Conservation (phyloP, 768 basidiomycete genomes). For the Sistotremastrum suecicum region DNA sequence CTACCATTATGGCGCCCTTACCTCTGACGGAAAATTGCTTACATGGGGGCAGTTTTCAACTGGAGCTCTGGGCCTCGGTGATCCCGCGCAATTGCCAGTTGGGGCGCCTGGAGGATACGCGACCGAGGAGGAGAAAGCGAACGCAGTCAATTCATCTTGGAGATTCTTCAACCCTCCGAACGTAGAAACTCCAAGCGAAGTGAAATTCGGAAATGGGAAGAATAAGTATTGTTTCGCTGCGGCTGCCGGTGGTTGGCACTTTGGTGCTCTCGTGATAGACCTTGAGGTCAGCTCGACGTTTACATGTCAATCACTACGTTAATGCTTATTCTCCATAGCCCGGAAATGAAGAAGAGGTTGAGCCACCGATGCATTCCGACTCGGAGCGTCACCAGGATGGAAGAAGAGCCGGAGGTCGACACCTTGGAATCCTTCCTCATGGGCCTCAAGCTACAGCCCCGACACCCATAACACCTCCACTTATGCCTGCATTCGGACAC, state of each 20-base stretch:
- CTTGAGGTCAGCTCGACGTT: slow-evolving; percentile 36
- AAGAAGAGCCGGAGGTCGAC: too few species aligned
- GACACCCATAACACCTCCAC: too few species aligned
- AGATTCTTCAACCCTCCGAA: slow-evolving; percentile 21
- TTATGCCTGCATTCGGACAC: too few species aligned
- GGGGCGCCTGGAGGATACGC: slow-evolving; percentile 50
- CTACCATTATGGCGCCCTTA: slow-evolving; percentile 84
- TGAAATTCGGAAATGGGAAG: slow-evolving; percentile 55
- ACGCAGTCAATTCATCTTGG: slow-evolving; percentile 14
- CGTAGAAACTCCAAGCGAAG: slow-evolving; percentile 50
- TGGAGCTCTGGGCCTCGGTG: slow-evolving; percentile 80
- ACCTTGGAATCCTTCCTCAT: too few species aligned
- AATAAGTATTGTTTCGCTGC: slow-evolving; percentile 67
- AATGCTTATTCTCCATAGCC: not conserved
- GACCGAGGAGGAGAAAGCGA: slow-evolving; percentile 20
- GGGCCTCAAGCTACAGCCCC: too few species aligned
- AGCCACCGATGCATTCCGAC: too few species aligned
- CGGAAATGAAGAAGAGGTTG: not conserved
- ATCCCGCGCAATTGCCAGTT: slow-evolving; percentile 37
- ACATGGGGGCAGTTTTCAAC: slow-evolving; percentile 70
- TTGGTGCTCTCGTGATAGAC: slow-evolving; percentile 77
- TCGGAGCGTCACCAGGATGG: too few species aligned
- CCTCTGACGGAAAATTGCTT: slow-evolving; percentile 54
- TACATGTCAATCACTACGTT: too few species aligned
- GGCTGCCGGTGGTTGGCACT: slow-evolving; percentile 85